These are phyloP conservation scores for Brettanomyces custersianus DNA, from an alignment of 805 yeast species.

Conservation along the genomic window DNA sequence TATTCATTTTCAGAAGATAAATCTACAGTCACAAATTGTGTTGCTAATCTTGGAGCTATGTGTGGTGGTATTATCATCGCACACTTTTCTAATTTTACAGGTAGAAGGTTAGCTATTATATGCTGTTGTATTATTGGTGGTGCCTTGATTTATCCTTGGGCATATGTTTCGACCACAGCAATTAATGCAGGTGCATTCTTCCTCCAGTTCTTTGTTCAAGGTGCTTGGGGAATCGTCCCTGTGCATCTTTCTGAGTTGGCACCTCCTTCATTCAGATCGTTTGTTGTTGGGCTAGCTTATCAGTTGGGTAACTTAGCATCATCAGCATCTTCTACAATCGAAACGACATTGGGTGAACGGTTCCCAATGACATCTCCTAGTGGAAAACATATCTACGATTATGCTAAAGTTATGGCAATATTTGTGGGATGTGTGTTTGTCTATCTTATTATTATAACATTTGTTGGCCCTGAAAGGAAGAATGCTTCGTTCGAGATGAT, in stretches of 20 bases:
- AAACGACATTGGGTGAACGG: conserved; percentile 48
- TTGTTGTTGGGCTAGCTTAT: conserved; percentile 54
- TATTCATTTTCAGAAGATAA: conserved; percentile 31
- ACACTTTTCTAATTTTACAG: conserved; percentile 44
- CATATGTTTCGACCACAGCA: conserved; percentile 35
- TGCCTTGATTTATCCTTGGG: conserved; percentile 58
- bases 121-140: conserved; percentile 48
- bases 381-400: conserved; percentile 32
- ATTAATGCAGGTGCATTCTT: conserved; percentile 54
- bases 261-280: conserved; percentile 54
- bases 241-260: conserved; percentile 53
- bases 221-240: conserved; percentile 64
- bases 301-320: conserved; percentile 64
- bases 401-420: conserved; percentile 57
- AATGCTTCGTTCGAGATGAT: conserved; percentile 12
- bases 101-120: conserved; percentile 46
- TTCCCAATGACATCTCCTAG: conserved; percentile 32
- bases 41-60: conserved; percentile 52
- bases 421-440: conserved; percentile 57
- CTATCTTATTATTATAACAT: conserved; percentile 37
- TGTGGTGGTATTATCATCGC: conserved; percentile 49
- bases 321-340: conserved; percentile 60
- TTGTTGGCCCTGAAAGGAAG: conserved; percentile 55
- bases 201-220: conserved; percentile 56
- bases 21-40: conserved; percentile 46